These are phyloP conservation scores for Colletotrichum tropicicola DNA, from an alignment of 2,329 filamentous ascomycete species.

Conservation along the genomic window DNA sequence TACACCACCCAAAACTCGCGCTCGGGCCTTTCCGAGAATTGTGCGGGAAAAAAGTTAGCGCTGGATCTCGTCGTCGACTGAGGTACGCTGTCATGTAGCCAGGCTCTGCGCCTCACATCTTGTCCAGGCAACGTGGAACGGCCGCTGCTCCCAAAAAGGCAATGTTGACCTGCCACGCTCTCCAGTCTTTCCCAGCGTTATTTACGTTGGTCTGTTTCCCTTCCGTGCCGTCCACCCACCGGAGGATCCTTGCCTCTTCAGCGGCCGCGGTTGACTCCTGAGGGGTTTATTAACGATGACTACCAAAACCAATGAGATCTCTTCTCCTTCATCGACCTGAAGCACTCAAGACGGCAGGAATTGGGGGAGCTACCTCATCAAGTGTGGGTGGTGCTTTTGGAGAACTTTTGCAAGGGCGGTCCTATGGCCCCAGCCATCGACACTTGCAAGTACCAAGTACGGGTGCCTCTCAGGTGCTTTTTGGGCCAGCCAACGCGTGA, in stretches of 20 bases:
- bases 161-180: background rate
- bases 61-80: background rate
- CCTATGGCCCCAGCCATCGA: background rate
- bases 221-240: background rate
- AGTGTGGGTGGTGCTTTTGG: conserved; percentile 12
- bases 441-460: background rate
- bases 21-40: conserved; percentile 20
- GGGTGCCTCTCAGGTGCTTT: too few relatives aligned
- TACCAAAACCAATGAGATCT: background rate
- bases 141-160: background rate
- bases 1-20: background rate
- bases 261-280: background rate
- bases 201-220: too few relatives aligned
- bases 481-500: too few relatives aligned
- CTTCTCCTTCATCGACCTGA: background rate
- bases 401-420: conserved; percentile 13
- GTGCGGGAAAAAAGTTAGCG: background rate
- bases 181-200: too few relatives aligned
- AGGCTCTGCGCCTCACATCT: too few relatives aligned
- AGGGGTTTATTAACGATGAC: background rate
- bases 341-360: background rate
- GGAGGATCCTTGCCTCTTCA: background rate
- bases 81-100: too few relatives aligned
- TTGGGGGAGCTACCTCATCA: background rate
- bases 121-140: too few relatives aligned